phyloP scores from a whole-genome alignment of 352 stramenopile genomes.

The Phytophthora brassicae region DNA sequence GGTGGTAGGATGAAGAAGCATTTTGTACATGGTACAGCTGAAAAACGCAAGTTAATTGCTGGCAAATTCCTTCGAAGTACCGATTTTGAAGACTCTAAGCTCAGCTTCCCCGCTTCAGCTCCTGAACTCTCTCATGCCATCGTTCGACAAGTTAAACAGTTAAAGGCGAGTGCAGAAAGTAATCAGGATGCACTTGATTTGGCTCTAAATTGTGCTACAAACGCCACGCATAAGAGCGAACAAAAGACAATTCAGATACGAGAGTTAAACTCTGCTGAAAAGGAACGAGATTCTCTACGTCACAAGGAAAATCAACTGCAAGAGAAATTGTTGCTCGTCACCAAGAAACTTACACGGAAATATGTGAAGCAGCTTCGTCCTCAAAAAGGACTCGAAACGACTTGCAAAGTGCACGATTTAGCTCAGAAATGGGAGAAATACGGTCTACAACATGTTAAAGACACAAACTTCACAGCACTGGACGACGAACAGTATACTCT shows the following conservation, averaged over 20 bases:
- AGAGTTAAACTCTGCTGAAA: constrained; percentile 7
- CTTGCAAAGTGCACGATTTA: constrained; percentile 38
- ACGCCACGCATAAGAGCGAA: background rate
- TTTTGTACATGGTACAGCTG: constrained; percentile 41
- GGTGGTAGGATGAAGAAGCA: constrained; percentile 13
- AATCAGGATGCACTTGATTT: constrained; percentile 21
- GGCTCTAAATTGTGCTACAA: constrained; percentile 9
- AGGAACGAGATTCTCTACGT: constrained; percentile 31
- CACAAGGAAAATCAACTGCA: constrained; percentile 46
- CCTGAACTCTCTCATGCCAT: constrained; percentile 29
- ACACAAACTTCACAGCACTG: constrained; percentile 2
- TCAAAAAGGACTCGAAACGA: constrained; percentile 16
- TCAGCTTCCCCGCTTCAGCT: constrained; percentile 28
- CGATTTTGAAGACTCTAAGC: constrained; percentile 7
- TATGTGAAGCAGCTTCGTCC: constrained; percentile 57
- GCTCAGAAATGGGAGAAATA: constrained; percentile 50
- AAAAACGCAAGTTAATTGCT: constrained; percentile 42
- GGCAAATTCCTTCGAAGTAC: constrained; percentile 38
- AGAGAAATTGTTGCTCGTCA: constrained; percentile 53
- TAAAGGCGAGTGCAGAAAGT: constrained; percentile 16
- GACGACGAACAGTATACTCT: constrained; percentile 51
- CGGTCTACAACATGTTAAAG: constrained; percentile 30
- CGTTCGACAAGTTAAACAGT: constrained; percentile 16
- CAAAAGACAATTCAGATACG: background rate
- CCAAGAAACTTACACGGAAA: constrained; percentile 73